Evolutionary conservation across 345 rosid species (phyloP).

Genomic region (Brassica cretica): DNA sequence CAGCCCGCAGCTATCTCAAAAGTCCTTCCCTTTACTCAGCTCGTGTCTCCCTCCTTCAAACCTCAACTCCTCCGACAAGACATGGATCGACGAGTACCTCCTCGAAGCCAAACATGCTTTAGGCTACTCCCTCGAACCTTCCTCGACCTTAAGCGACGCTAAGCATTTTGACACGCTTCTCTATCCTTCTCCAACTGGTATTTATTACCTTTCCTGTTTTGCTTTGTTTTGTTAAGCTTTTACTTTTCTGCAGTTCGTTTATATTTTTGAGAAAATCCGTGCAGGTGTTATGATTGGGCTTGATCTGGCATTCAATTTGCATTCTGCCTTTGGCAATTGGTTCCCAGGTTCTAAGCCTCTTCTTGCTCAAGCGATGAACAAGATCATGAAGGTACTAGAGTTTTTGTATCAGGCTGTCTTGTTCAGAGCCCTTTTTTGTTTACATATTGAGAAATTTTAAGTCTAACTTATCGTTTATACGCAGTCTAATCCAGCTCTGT

Average conservation of each 20-base stretch:
- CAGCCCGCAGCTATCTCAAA: conserved; percentile 81
- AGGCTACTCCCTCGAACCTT: conserved; percentile 79
- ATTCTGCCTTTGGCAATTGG: conserved; percentile 99
- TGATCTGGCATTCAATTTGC: conserved; percentile 96
- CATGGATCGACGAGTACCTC: conserved; percentile 90
- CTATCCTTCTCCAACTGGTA: conserved; percentile 83
- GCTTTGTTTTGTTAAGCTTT: background rate
- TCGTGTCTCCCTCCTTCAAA: conserved; percentile 83
- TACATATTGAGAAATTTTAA: background rate
- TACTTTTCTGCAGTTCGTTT: background rate
- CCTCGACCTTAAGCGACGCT: conserved; percentile 64
- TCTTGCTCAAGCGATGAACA: conserved; percentile 98
- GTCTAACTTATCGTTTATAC: background rate
- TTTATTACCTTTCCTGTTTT: background rate
- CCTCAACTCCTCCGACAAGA: conserved; percentile 76
- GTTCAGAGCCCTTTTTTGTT: background rate
- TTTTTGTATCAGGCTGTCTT: background rate
- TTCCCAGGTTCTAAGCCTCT: conserved; percentile 98
- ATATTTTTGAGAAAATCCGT: background rate
- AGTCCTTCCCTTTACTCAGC: conserved; percentile 77
- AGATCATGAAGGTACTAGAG: conserved; percentile 87
- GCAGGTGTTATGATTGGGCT: conserved; percentile 98
- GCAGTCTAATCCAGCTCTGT: conserved; percentile 80
- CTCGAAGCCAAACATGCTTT: conserved; percentile 93
- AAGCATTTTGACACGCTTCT: conserved; percentile 86